Conservation (phyloP, 148 eudicot species). For the Cornus controversa region DNA sequence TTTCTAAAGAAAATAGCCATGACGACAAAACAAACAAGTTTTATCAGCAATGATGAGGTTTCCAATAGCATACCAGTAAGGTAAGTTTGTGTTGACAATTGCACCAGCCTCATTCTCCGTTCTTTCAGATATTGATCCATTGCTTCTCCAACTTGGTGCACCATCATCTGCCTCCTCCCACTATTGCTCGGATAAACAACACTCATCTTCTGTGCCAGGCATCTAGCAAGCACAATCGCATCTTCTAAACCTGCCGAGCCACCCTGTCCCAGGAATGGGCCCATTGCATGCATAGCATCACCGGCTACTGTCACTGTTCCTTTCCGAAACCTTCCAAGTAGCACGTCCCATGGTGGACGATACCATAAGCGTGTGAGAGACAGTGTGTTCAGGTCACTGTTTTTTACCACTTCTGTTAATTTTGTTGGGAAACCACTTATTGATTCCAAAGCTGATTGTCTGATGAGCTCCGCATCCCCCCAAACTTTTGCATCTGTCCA, state of each 20-base stretch:
- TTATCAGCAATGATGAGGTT: constrained; percentile 26
- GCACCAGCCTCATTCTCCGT: constrained; percentile 38
- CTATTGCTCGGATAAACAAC: neutral
- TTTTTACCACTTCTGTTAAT: constrained; percentile 27
- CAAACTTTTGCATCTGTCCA: constrained; percentile 32
- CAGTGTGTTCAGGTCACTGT: constrained; percentile 33
- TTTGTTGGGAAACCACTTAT: constrained; percentile 32
- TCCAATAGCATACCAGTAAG: constrained; percentile 34
- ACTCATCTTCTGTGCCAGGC: constrained; percentile 28
- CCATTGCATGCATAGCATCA: constrained; percentile 51
- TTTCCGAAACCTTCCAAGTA: constrained; percentile 33
- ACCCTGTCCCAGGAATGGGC: constrained; percentile 46
- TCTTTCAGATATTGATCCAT: constrained; percentile 49
- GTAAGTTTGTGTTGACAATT: constrained; percentile 32
- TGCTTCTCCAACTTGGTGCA: constrained; percentile 30
- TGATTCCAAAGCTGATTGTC: constrained; percentile 22
- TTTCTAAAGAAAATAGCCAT: constrained; percentile 31
- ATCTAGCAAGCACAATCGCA: constrained; percentile 58
- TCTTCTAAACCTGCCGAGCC: constrained; percentile 72
- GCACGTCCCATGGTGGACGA: constrained; percentile 56
- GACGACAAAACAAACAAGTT: constrained; percentile 28
- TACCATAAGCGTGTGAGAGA: constrained; percentile 45
- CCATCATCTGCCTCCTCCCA: too few species aligned
- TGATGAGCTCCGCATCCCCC: constrained; percentile 34
- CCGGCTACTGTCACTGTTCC: constrained; percentile 55